Evolutionary conservation across 2,329 filamentous ascomycete species (phyloP), one percentile per base, ranked within the genome.

Genomic region (Colletotrichum endophyticum): DNA sequence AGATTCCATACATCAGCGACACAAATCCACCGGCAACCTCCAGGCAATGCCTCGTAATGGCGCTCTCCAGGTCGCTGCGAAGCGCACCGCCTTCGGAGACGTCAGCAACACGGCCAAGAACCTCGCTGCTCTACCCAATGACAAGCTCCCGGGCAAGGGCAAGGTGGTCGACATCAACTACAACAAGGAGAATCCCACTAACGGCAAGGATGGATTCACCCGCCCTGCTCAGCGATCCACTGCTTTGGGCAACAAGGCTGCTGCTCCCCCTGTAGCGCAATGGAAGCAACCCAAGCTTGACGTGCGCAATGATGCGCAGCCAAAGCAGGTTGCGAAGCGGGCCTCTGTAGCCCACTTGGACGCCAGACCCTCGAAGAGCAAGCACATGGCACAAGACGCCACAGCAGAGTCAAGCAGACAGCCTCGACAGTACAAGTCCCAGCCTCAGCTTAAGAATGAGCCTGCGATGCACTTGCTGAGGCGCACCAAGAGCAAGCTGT

Each of bases 51-150:
- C 91, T 76, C 83, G 89, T 77, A 87, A 89, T 77, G 89, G 88
- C 66, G 89, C 88, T 53, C 85, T 93, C 78, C 95, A 93, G 84
- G 89, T 89, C 70, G 89, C 91, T 73, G 89, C 93, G 72, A 97
- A 96, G 87, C 93, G 96, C 79, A 92, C 93, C 78, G 95, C 92
- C 15, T 96, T 98, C 84, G 94, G 92, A 66, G 96, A 98, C 83
- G 91, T 97, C 77, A 97, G 94, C 88, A 96, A 96, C 82, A 92
- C 90, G 62, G 82, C 88, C 56, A 86, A 87, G 77, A 83, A 84
- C 62, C 72, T 79, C 34, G 57, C 75, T 27, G 75, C 70, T 15
- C 53, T 64, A 16, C 63, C 70, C 19, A 78, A 79, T 44, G 81
- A 80, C 39, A 76, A 81, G 32, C 79, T 75, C 59, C 79, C 82